Base-by-base conservation (phyloP, 306 rosid genomes). In the Hippophae rhamnoides region DNA sequence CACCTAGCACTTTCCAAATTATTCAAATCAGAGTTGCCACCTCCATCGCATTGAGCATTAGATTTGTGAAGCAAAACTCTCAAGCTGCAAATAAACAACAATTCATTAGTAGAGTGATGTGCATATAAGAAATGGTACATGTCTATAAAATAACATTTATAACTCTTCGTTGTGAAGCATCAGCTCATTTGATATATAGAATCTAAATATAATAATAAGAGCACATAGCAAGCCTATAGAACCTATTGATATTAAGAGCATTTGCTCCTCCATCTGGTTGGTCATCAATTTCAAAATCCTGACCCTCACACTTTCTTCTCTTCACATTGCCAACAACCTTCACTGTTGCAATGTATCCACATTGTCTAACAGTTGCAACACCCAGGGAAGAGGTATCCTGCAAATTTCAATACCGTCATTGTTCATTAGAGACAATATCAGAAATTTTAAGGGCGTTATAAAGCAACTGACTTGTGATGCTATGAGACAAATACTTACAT, bases 191-290 rank as follows among this genome's bases (percentile, higher is more conserved):
- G 38, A 31, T 31, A 31, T 4, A 31, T 31, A 31, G 5, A 27
- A 43, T n/a, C 3, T 26, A 42, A 44, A 40, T 7, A 40, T 50
- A 27, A 44, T 50, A 11, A 47, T 23, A 45, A 41, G 10, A 47
- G 3, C 6, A 10, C 7, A 13, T 14, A 13, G 61, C 40, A n/a
- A 54, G 67, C 14, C 68, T 10, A 65, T 58, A 13, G 67, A 69
- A 90, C 98, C 98, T 92, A 74, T 92, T 92, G 55, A 82, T 50
- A 66, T 85, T 92, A 57, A 92, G 95, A 76, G 95, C 78, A 76
- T 92, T 92, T 13, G 90, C 98, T 7, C 98, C 98, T 74, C 96
- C 98, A 47, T 85, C 87, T 56, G 78, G 89, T 63, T 78, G 98
- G 73, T 87, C 96, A 14, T 83, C 95, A 58, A 87, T 76, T 56